Evolutionary conservation across 1,139 yeast genomes (phyloP), one percentile per base, ranked within the genome.

Genomic region (Diutina scorzettiae): DNA sequence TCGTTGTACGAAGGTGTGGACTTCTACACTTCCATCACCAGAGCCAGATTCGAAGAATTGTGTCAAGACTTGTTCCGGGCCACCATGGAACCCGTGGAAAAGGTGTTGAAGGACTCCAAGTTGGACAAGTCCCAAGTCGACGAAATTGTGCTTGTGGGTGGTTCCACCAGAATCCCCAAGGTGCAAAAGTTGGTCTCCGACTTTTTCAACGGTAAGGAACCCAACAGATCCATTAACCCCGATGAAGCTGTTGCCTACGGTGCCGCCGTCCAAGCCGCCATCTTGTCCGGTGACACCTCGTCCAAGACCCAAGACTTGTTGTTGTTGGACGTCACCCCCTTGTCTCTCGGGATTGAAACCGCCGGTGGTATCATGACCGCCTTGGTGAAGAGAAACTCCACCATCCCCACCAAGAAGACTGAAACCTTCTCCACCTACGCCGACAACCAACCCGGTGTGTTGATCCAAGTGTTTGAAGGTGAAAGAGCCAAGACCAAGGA

Each of bases 311-410:
- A 48, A 34, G 42, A 41, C 33, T 32, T 41, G 39, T 32, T 41
- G 37, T 41, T 84, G 58, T 76, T 84, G 64, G 95, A 83, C 75
- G 95, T 78, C 57, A 83, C 84, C 81, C 96, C 97, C 65, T 78
- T 87, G 63, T 85, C 96, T 52, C 68, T 87, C 55, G 96, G 96
- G 73, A 89, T 87, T 62, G 96, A 89, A 71, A 87, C 95, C 59
- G 83, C 95, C 53, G 96, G 96, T 68, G 96, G 96, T 69, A 94
- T 87, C 62, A 86, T 87, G 95, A 87, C 96, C 62, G 86, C 87
- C 67, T 78, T 89, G 69, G 89, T 89, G 61, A 86, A 87, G 72
- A 85, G 97, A 76, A 89, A 89, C 74, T 82, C 96, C 44, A 85
- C 96, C 51, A 91, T 89, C 56, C 97, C 97, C 66, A 86, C 96